These are phyloP conservation scores for Rhododendron ferrugineum DNA, from an alignment of 148 eudicot species.

Conservation along the genomic window DNA sequence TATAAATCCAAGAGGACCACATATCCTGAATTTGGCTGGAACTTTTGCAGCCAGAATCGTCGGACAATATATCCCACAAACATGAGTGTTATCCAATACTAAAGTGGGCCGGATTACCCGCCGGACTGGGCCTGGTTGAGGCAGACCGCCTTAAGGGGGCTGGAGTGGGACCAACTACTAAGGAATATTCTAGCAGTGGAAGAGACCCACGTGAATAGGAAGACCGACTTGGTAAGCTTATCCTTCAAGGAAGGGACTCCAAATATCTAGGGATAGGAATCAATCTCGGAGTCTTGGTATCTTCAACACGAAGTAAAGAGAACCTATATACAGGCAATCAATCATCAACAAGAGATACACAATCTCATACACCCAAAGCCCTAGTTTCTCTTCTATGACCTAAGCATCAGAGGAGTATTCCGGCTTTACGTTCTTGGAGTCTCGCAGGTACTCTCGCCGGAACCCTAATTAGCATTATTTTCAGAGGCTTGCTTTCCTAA, in stretches of 20 bases:
- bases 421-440: not conserved
- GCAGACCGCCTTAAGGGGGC: no score
- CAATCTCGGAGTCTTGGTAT: no score
- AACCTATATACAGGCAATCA: not conserved
- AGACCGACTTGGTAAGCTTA: no score
- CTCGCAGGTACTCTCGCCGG: not conserved
- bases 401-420: not conserved
- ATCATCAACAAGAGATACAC: not conserved
- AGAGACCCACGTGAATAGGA: no score
- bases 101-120: not conserved
- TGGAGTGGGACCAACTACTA: no score
- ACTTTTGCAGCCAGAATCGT: not conserved
- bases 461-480: not conserved
- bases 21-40: not conserved
- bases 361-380: not conserved
- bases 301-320: no score
- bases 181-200: no score
- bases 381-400: not conserved
- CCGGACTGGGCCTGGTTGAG: no score
- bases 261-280: no score
- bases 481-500: not conserved
- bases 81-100: not conserved
- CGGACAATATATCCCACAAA: not conserved
- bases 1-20: not conserved
- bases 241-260: no score